These are phyloP conservation scores for Tilletia indica DNA, from an alignment of 1,284 basidiomycete genomes.

Conservation along the genomic window DNA sequence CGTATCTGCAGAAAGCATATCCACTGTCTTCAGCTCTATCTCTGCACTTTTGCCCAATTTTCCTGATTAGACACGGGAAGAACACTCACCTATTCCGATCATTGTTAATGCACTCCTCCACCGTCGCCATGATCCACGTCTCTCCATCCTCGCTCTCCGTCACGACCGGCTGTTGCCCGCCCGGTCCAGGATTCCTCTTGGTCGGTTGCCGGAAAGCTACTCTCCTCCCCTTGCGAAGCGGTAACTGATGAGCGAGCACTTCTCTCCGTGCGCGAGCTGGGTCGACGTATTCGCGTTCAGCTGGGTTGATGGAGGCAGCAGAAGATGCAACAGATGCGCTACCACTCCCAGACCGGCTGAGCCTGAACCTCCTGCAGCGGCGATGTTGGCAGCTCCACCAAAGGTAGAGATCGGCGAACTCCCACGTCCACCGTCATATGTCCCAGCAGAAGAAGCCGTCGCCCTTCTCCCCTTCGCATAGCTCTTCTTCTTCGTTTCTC, in stretches of 20 bases:
- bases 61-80: neutral
- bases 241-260: constrained; percentile 30
- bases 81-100: constrained; percentile 33
- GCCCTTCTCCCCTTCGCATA: neutral
- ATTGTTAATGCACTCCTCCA: constrained; percentile 41
- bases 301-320: neutral
- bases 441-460: neutral
- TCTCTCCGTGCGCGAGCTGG: constrained; percentile 32
- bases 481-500: neutral
- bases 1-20: constrained; percentile 21
- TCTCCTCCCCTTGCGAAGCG: constrained; percentile 34
- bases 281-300: constrained; percentile 23
- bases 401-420: constrained; percentile 4
- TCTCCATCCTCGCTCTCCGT: constrained; percentile 34
- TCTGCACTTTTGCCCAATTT: neutral
- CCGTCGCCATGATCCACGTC: constrained; percentile 44
- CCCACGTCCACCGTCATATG: neutral
- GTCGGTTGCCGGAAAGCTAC: constrained; percentile 42
- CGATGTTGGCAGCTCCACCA: neutral
- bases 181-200: constrained; percentile 18
- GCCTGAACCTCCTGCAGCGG: neutral
- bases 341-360: neutral
- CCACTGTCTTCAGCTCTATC: too few relatives aligned
- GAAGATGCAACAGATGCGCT: neutral
- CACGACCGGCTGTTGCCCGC: neutral